Evolutionary conservation across 1,284 basidiomycete genomes (phyloP).

Genomic region (Cryptococcus sp.): DNA sequence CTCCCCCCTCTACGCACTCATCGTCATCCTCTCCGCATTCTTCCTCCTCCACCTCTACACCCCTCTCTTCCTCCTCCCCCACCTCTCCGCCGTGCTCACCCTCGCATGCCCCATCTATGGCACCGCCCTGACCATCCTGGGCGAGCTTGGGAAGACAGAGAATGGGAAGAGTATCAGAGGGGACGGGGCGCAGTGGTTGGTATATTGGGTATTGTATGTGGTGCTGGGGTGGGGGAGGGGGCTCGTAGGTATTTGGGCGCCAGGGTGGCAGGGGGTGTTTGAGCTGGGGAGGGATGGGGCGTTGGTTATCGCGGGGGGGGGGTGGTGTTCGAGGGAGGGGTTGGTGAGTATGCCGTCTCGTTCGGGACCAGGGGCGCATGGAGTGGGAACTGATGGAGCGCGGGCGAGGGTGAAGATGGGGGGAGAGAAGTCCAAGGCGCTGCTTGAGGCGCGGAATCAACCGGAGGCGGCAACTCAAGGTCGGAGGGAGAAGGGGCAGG

Average conservation of each 20-base stretch:
- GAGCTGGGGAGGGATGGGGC: conserved; percentile 16
- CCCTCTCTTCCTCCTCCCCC: conserved; percentile 20
- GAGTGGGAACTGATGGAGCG: background rate
- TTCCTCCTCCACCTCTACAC: conserved; percentile 14
- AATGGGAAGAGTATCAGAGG: background rate
- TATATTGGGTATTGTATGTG: conserved; percentile 21
- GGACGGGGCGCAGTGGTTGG: conserved; percentile 19
- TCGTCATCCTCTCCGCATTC: conserved; percentile 10
- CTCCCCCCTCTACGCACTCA: background rate
- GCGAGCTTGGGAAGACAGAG: background rate
- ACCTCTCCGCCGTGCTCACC: conserved; percentile 18
- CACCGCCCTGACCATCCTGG: conserved; percentile 8
- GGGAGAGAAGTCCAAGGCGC: conserved; percentile 3
- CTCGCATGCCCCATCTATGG: conserved; percentile 20
- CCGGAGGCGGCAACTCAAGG: background rate
- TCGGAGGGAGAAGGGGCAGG: background rate
- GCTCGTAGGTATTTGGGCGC: conserved; percentile 9
- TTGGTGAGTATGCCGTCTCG: conserved; percentile 13
- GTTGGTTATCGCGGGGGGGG: conserved; percentile 18
- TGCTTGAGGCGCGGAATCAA: conserved; percentile 7
- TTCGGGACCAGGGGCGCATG: background rate
- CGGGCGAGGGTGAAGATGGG: background rate
- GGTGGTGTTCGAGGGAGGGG: conserved; percentile 19
- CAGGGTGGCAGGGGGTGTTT: conserved; percentile 12
- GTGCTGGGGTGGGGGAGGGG: conserved; percentile 13